Evolutionary conservation across 1,284 basidiomycete species (phyloP).

Genomic region (Porogramme epimiltina): DNA sequence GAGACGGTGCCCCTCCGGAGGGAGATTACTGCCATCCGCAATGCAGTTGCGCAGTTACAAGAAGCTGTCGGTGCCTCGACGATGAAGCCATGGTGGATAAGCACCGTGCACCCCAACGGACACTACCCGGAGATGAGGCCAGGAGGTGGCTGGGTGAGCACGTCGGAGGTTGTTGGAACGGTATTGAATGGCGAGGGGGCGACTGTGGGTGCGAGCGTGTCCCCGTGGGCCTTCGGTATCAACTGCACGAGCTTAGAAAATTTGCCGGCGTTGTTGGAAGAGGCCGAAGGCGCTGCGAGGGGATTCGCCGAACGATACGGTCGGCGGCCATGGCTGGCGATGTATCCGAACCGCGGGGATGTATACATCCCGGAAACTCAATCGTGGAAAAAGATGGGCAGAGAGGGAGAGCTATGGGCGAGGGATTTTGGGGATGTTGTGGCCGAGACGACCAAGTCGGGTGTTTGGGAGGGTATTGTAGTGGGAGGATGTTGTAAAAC

Average conservation of each 20-base stretch:
- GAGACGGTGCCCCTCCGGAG: constrained; percentile 76
- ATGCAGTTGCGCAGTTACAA: constrained; percentile 49
- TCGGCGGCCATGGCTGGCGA: constrained; percentile 53
- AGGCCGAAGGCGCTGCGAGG: constrained; percentile 25
- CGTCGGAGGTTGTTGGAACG: constrained; percentile 41
- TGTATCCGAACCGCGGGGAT: constrained; percentile 77
- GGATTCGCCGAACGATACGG: constrained; percentile 2
- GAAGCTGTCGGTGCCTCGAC: constrained; percentile 21
- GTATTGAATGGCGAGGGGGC: constrained; percentile 22
- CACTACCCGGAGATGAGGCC: constrained; percentile 44
- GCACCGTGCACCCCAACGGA: constrained; percentile 66
- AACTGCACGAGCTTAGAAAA: constrained; percentile 65
- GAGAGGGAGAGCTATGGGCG: constrained; percentile 44
- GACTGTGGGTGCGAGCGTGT: not conserved
- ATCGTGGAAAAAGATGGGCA: constrained; percentile 39
- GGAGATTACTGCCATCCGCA: constrained; percentile 68
- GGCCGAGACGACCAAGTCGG: constrained; percentile 14
- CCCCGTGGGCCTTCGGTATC: constrained; percentile 61
- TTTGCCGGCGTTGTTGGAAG: constrained; percentile 37
- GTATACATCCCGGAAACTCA: constrained; percentile 51
- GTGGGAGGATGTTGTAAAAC: constrained; percentile 83
- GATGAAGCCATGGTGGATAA: constrained; percentile 77
- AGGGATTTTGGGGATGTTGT: constrained; percentile 37
- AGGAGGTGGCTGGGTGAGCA: constrained; percentile 29
- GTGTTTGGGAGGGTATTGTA: constrained; percentile 55